Evolutionary conservation across 331 rosid species (phyloP), one percentile per base, ranked within the genome.

Genomic region (Malus hybrid): DNA sequence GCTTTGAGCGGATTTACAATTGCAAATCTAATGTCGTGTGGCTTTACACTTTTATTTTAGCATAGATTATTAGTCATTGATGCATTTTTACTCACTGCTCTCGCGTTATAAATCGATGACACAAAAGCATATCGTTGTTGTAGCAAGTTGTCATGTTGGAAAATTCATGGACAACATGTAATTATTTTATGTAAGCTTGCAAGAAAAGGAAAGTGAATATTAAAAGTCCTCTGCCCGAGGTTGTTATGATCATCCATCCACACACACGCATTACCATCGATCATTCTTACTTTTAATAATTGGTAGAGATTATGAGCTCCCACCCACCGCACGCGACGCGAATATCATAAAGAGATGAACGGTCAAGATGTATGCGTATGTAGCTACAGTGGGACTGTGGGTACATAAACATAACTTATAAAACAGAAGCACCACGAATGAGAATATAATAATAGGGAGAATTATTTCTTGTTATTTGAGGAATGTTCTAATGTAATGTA

Each of bases 181-280:
- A 44, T 44, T 44, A 11, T 11, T 44, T 44, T 44, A 11, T 44
- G 50, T 44, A 11, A 10, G 50, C 55, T 54, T 29, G 31, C 7
- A 34, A 11, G 50, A 44, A 6, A 36, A 39, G 16, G 1, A 22
- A 32, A 71, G 0, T 29, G 12, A 7, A 24, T 10, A 15, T 34
- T 57, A 28, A 39, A 56, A 22, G 27, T 20, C 13, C 24, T 7
- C 15, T 44, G 50, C 14, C 12, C 65, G 65, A 65, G 64, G 72
- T 12, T 15, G 72, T 22, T 20, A 75, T 50, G 16, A 75, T 48
- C 50, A 64, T 29, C 39, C 50, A n/a, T 7, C 29, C 67, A n/a
- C 13, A 63, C 67, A 15, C 65, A 33, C 36, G 55, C 63, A 32
- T 74, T 63, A 15, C 70, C 61, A 34, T 61, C 50, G 36, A 61